Evolutionary conservation across 2,329 filamentous ascomycete species (phyloP).

Genomic region (Tolypocladium ovalisporum): DNA sequence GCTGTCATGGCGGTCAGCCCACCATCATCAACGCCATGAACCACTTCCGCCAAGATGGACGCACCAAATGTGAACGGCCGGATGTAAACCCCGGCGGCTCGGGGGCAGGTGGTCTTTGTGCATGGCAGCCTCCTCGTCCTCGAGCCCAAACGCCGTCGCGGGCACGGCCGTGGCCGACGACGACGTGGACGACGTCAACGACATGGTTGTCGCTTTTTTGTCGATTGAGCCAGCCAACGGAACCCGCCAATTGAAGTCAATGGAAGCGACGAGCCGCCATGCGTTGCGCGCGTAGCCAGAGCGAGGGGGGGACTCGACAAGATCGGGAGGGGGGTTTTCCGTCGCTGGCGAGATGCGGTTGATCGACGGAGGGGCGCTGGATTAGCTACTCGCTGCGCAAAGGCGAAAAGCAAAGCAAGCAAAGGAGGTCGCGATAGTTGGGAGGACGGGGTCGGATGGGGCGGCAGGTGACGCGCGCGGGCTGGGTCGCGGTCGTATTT

Average conservation of each 20-base stretch:
- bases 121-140: conserved; percentile 17
- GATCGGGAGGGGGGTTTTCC: too few species aligned
- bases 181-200: neutral
- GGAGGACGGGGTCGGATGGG: neutral
- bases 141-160: conserved; percentile 1
- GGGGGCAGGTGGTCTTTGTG: neutral
- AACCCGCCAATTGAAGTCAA: neutral
- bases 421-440: neutral
- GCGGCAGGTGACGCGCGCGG: neutral
- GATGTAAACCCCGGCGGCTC: conserved; percentile 15
- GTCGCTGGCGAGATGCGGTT: neutral
- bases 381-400: neutral
- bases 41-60: neutral
- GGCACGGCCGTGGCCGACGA: neutral
- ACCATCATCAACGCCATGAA: neutral
- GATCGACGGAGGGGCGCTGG: neutral
- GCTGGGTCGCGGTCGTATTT: neutral
- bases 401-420: neutral
- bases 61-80: conserved; percentile 21
- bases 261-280: neutral
- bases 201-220: neutral
- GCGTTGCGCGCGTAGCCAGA: neutral
- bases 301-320: neutral
- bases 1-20: conserved; percentile 16
- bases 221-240: neutral